Evolutionary conservation across 371 early-diverging fungal species (phyloP).

Genomic region (Parasitella parasitica): DNA sequence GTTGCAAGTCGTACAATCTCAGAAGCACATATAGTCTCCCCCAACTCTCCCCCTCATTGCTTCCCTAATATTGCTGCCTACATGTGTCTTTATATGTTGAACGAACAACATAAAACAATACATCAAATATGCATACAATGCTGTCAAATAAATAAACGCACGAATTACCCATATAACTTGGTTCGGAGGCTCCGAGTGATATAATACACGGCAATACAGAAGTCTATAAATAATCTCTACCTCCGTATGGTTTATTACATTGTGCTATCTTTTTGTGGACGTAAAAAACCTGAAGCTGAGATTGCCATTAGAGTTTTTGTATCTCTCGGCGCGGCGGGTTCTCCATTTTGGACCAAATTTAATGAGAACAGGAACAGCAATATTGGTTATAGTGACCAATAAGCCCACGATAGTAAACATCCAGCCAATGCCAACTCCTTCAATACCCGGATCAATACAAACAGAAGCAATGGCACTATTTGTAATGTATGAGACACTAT

Average conservation of each 20-base stretch:
- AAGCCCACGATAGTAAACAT: conserved; percentile 22
- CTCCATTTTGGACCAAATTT: conserved; percentile 27
- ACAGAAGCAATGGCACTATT: conserved; percentile 14
- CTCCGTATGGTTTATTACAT: too few relatives aligned
- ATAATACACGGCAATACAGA: background rate
- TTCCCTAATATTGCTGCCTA: background rate
- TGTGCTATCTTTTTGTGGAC: background rate
- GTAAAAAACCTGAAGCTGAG: background rate
- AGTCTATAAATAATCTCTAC: background rate
- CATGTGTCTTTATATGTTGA: too few relatives aligned
- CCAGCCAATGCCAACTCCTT: conserved; percentile 25
- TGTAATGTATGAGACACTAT: background rate
- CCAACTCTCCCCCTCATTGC: background rate
- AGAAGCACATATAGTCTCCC: background rate
- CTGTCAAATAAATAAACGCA: too few relatives aligned
- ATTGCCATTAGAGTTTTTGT: background rate
- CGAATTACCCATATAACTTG: background rate
- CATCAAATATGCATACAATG: too few relatives aligned
- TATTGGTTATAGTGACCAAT: conserved; percentile 5
- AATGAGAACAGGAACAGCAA: conserved; percentile 10
- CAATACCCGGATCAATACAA: conserved; percentile 24
- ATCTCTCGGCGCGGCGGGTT: conserved; percentile 7
- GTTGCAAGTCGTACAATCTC: background rate
- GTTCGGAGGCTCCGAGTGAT: background rate
- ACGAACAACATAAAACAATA: too few relatives aligned